A percentile compares a stretch with the other conserved stretches of the same genome.
Evolutionary conservation across 805 yeast genomes (phyloP).

Genomic region (Candida xiaguanensis): DNA sequence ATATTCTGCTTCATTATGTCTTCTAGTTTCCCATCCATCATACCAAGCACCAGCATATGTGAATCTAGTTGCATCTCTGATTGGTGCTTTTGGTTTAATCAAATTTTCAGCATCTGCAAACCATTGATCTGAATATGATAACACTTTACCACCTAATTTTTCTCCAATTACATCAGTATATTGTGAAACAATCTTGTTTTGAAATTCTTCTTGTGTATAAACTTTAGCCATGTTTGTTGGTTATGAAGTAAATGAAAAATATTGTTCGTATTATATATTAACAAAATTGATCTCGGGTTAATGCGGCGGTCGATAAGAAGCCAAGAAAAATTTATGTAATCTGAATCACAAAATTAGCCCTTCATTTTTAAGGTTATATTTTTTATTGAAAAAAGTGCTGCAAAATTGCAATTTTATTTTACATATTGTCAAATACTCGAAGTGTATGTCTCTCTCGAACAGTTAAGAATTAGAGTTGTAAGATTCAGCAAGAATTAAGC

Average conservation of each 20-base stretch:
- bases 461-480: too few relatives aligned
- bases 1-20: slow-evolving; percentile 80
- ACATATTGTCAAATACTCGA: too few relatives aligned
- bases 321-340: not conserved
- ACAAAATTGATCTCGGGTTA: slow-evolving; percentile 1
- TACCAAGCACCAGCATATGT: slow-evolving; percentile 93
- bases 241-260: not conserved
- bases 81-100: slow-evolving; percentile 75
- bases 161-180: slow-evolving; percentile 81
- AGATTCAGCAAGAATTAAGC: too few relatives aligned
- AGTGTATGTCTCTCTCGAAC: too few relatives aligned
- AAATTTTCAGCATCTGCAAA: slow-evolving; percentile 90
- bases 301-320: slow-evolving; percentile 1
- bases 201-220: slow-evolving; percentile 36
- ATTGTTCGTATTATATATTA: not conserved
- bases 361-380: not conserved
- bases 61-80: slow-evolving; percentile 76
- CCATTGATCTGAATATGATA: slow-evolving; percentile 83
- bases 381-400: not conserved
- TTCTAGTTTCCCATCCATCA: slow-evolving; percentile 98
- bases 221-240: slow-evolving; percentile 12
- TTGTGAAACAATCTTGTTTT: slow-evolving; percentile 43
- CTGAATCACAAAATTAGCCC: not conserved
- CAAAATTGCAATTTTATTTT: not conserved
- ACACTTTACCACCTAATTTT: slow-evolving; percentile 74